Conservation (phyloP, 305 asterid genomes). For the Caryopteris hybrid region DNA sequence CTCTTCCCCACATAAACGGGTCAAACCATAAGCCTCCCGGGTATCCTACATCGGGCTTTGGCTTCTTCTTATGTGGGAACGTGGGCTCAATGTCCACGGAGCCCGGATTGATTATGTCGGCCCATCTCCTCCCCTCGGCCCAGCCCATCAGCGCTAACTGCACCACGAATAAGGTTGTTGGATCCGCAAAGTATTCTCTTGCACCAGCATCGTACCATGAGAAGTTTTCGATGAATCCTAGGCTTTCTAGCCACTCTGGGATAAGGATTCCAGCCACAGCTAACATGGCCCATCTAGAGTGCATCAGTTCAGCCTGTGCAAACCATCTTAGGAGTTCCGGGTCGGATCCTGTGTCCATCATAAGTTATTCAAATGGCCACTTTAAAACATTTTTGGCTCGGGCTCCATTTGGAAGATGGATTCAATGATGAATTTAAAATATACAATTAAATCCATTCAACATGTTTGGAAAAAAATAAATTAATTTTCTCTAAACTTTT, state of each 20-base stretch:
- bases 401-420: too few species aligned
- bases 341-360: conserved; percentile 52
- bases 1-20: conserved; percentile 80
- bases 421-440: too few species aligned
- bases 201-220: conserved; percentile 80
- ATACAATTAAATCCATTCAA: too few species aligned
- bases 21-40: conserved; percentile 87
- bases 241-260: conserved; percentile 75
- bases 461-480: too few species aligned
- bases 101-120: conserved; percentile 73
- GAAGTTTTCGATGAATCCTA: conserved; percentile 65
- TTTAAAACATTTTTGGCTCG: too few species aligned
- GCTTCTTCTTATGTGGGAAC: conserved; percentile 54
- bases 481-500: too few species aligned
- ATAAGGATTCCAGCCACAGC: conserved; percentile 77
- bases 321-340: conserved; percentile 77
- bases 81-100: conserved; percentile 67
- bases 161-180: conserved; percentile 50
- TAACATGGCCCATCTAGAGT: conserved; percentile 86
- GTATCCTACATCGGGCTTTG: conserved; percentile 72
- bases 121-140: conserved; percentile 94
- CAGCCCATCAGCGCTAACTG: conserved; percentile 80
- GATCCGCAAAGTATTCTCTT: conserved; percentile 68
- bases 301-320: conserved; percentile 85
- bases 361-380: too few species aligned